Conservation (phyloP, 306 rosid species). For the Castanopsis chinensis region DNA sequence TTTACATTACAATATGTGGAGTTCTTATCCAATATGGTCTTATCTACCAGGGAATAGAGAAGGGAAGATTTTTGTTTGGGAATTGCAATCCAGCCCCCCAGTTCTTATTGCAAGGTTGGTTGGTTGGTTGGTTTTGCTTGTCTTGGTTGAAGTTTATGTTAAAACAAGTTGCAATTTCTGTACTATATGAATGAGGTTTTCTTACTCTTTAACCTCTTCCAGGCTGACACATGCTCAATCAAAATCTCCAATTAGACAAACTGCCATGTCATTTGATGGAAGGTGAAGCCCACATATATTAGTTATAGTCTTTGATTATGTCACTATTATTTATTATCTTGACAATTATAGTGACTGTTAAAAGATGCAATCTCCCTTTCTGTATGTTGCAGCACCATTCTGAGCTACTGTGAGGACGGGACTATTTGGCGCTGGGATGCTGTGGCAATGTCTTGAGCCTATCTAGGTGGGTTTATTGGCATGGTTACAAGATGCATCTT, state of each 20-base stretch:
- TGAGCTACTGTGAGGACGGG: conserved; percentile 91
- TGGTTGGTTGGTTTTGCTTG: conserved; percentile 15
- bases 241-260: conserved; percentile 84
- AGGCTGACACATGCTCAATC: conserved; percentile 87
- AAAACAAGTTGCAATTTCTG: conserved; percentile 2
- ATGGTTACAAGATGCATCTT: not conserved
- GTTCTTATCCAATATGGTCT: not conserved
- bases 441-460: conserved; percentile 21
- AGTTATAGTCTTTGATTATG: not conserved
- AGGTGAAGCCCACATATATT: conserved; percentile 47
- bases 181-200: not conserved
- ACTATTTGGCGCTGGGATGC: conserved; percentile 99
- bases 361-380: not conserved
- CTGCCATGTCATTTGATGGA: conserved; percentile 91
- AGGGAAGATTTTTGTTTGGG: conserved; percentile 91
- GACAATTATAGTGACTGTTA: not conserved
- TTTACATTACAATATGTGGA: not conserved
- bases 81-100: conserved; percentile 92
- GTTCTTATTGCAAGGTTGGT: conserved; percentile 65
- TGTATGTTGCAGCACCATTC: conserved; percentile 66
- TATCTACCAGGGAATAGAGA: conserved; percentile 73
- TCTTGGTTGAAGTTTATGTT: not conserved
- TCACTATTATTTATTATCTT: not conserved
- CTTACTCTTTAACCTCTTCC: conserved; percentile 17
- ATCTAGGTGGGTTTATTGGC: not conserved